phyloP scores from a whole-genome alignment of 352 stramenopile genomes.

The Phytophthora sp. region DNA sequence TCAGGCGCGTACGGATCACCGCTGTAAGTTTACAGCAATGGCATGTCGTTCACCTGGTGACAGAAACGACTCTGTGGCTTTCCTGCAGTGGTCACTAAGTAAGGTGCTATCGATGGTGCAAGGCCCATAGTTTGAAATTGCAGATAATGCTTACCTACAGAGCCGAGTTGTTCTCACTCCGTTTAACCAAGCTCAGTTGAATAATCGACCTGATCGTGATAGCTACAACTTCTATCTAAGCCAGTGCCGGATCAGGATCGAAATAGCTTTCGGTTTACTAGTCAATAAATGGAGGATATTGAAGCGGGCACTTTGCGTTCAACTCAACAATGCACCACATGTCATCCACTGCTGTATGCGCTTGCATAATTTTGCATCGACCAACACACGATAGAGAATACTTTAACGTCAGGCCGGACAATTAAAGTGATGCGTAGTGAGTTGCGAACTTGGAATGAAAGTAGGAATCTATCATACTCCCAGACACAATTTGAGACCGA shows the following conservation, averaged over 20 bases:
- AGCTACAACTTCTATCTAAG: neutral
- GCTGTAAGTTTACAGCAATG: neutral
- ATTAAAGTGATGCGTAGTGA: too few relatives aligned
- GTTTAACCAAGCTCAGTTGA: neutral
- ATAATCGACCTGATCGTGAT: neutral
- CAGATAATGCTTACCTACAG: neutral
- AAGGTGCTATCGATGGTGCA: neutral
- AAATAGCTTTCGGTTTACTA: neutral
- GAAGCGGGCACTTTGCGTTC: neutral
- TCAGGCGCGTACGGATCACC: constrained; percentile 8
- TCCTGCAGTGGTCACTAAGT: neutral
- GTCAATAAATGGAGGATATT: neutral
- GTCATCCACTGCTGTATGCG: neutral
- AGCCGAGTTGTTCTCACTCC: neutral
- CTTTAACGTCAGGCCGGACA: too few relatives aligned
- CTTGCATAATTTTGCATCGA: neutral
- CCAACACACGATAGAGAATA: neutral
- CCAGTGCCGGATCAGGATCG: neutral
- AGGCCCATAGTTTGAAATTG: neutral
- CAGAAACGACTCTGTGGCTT: constrained; percentile 7
- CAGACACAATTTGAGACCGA: too few relatives aligned
- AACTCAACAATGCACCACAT: neutral
- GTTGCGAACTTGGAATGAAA: neutral
- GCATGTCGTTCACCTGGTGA: constrained; percentile 1
- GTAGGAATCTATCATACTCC: neutral